Percentiles rank a stretch among this genome's conserved stretches.
Conservation (phyloP, 768 basidiomycete genomes). For the Russula vinacea region DNA sequence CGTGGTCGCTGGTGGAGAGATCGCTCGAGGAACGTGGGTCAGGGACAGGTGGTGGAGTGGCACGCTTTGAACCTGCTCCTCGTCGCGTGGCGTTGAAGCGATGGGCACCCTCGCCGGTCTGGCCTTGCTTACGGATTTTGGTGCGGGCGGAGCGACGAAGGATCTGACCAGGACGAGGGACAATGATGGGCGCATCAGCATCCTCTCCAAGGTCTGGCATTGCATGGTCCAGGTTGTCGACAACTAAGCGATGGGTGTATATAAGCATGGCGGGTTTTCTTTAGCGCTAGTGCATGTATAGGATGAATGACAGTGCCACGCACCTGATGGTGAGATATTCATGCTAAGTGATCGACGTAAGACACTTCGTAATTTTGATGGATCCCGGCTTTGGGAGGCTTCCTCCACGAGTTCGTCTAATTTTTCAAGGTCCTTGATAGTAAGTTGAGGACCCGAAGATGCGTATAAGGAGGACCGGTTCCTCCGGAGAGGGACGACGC, state of each 20-base stretch:
- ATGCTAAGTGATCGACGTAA: conserved; percentile 84
- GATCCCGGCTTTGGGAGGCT: conserved; percentile 78
- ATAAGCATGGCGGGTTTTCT: conserved; percentile 6
- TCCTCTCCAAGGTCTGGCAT: conserved; percentile 71
- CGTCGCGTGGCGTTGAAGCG: conserved; percentile 58
- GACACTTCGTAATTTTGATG: conserved; percentile 71
- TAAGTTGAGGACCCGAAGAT: conserved; percentile 77
- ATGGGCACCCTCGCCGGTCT: conserved; percentile 78
- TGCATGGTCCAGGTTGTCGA: conserved; percentile 60
- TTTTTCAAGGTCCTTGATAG: conserved; percentile 90
- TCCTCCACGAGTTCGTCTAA: conserved; percentile 92
- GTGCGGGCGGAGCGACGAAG: conserved; percentile 90
- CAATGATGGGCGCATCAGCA: conserved; percentile 86
- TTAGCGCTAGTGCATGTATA: neutral
- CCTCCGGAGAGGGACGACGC: conserved; percentile 63
- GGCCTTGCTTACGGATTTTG: conserved; percentile 84
- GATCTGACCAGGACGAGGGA: conserved; percentile 83
- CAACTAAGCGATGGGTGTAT: conserved; percentile 41
- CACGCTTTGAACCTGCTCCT: conserved; percentile 38
- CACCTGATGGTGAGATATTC: conserved; percentile 82
- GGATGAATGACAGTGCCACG: conserved; percentile 36
- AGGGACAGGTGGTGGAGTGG: conserved; percentile 4
- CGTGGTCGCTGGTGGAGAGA: conserved; percentile 46
- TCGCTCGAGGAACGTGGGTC: conserved; percentile 62
- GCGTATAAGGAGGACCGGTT: conserved; percentile 66